Evolutionary conservation across 1,139 yeast genomes (phyloP), one percentile per base, ranked within the genome.

Genomic region (Diutina neorugosa): DNA sequence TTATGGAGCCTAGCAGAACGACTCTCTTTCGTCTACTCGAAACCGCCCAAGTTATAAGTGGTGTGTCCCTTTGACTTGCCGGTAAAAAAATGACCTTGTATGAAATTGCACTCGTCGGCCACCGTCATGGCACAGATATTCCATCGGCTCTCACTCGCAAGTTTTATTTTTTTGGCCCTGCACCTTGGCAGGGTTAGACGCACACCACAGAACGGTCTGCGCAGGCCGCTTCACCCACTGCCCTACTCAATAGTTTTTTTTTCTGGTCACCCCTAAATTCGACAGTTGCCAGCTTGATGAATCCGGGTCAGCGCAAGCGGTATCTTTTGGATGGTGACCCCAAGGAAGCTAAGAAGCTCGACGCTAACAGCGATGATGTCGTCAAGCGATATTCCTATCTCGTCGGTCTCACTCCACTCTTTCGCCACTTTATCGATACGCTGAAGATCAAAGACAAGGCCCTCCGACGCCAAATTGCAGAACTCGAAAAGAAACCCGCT

Each of bases 391-490:
- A 89, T 74, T 83, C 84, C 62, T 88, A 91, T 63, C 73, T 93
- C 52, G 70, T 93, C 52, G 90, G 95, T 0, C 71, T 91, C 51
- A 87, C 96, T 6, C 94, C 89, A 53, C 70, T 91, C 56, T 93
- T 93, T 64, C 81, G 95, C 53, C 91, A 89, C 63, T 93, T 93
- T 65, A 88, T 93, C 56, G 93, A 90, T 62, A 74, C 84, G 51
- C 81, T 84, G 59, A 93, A 96, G 9, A 76, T 85, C 49, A 81
- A 82, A 59, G 96, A 91, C 63, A 78, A 82, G 7, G 74, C 73
- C 16, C 81, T 90, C 62, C 76, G 77, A 64, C 72, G 74, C 57
- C 69, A 46, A 18, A 11, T 46, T 4, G 21, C 20, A n/a, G 18
- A 46, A n/a, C 27, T 46, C 27, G 34, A 25, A 2, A 25, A 27